Base-by-base conservation (phyloP, 1,284 basidiomycete species). In the Takashimella koratensis region DNA sequence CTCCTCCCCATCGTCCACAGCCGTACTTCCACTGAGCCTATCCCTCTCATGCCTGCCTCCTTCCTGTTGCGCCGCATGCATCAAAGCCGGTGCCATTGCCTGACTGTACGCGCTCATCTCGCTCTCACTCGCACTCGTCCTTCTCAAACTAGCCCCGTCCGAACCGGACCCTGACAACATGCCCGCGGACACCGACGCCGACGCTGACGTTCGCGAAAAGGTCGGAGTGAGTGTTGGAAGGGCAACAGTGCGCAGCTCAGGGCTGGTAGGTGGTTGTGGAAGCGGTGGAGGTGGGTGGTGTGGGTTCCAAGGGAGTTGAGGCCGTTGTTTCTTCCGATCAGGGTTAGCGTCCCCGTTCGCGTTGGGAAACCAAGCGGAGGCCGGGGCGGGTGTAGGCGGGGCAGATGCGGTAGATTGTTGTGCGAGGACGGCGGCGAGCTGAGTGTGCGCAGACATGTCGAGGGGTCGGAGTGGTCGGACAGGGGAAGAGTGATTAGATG, bases 241-340 rank as follows among this genome's bases (percentile, higher is more conserved):
- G 5, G 54, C 67, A 1, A 72, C 59, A 5, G 67, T 63, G n/a
- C 56, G 51, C 11, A 72, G 44, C 50, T 67, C 66, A 21, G 70
- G 70, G 21, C 62, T 65, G 13, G 36, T 44, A 5, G 68, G 68
- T 1, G 63, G 49, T 0, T 25, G 44, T 13, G 62, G 47, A 24
- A 53, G 54, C 13, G 56, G 44, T 21, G 62, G 59, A 4, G 54
- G 45, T 4, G 24, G 43, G 10, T 47, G 46, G 45, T 56, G 47
- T 2, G 62, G 61, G 52, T 64, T 51, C 48, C 53, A 59, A 6
- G 64, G 62, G 41, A 64, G 48, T 23, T 19, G 39, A 2, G 49
- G 43, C 11, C 20, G 49, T 36, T 11, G 52, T 27, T 8, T 41
- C 56, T 13, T 50, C 46, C 19, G 65, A 58, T 11, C 60, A 62